These are phyloP conservation scores for Zychaea mexicana DNA, from an alignment of 371 early-diverging fungal genomes.

Conservation along the genomic window DNA sequence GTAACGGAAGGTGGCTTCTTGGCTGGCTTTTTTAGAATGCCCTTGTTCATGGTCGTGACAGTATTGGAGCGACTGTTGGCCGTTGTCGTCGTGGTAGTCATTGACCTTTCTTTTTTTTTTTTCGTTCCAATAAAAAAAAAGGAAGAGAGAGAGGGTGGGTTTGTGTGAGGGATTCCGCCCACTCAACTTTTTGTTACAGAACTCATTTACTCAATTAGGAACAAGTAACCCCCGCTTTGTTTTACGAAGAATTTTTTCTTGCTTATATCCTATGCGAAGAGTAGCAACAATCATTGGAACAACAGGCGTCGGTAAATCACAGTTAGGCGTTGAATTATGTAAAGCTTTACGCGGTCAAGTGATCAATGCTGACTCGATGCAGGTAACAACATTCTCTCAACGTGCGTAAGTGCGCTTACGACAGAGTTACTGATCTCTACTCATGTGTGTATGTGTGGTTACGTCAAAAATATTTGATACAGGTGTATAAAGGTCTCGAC, in stretches of 20 bases:
- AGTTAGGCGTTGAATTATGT: slow-evolving; percentile 87
- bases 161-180: too few relatives aligned
- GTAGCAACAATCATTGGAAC: slow-evolving; percentile 75
- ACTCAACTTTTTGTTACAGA: too few relatives aligned
- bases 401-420: too few relatives aligned
- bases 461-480: background rate
- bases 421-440: background rate
- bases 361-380: slow-evolving; percentile 95
- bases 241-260: background rate
- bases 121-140: background rate
- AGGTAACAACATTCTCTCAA: slow-evolving; percentile 70
- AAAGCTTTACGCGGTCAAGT: slow-evolving; percentile 85
- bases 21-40: slow-evolving; percentile 14
- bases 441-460: background rate
- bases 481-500: slow-evolving; percentile 90
- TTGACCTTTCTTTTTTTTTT: background rate
- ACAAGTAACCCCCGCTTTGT: background rate
- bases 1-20: slow-evolving; percentile 16
- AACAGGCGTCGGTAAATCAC: slow-evolving; percentile 94
- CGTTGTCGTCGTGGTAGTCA: too few relatives aligned
- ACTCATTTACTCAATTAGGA: too few relatives aligned
- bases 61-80: background rate
- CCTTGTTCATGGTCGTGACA: slow-evolving; percentile 8
- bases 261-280: slow-evolving; percentile 15
- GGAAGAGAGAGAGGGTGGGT: slow-evolving; percentile 1